phyloP scores from a whole-genome alignment of 176 grass and related monocot genomes.

The Tuctoria greenei region DNA sequence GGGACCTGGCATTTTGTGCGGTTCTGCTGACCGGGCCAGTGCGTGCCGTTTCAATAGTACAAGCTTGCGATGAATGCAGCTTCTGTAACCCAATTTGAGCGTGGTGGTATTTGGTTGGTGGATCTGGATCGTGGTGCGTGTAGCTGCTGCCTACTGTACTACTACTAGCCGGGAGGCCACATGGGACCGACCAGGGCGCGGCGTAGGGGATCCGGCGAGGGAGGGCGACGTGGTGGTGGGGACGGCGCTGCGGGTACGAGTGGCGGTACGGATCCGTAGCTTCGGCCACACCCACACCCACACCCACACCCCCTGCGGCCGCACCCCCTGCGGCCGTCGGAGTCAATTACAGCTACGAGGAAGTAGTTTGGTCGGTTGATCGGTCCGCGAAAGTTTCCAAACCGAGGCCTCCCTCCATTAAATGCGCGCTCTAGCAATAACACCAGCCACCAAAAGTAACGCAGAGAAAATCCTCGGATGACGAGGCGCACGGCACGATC shows the following conservation, averaged over 20 bases:
- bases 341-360: background rate
- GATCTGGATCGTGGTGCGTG: background rate
- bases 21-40: background rate
- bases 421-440: background rate
- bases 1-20: background rate
- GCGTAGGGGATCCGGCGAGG: background rate
- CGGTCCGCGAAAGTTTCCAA: background rate
- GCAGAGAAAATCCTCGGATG: no score
- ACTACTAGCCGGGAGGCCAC: no score
- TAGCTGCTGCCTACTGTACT: no score
- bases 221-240: background rate
- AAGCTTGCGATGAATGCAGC: background rate
- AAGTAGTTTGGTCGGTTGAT: background rate
- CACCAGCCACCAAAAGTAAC: background rate
- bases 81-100: background rate
- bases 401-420: background rate
- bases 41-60: background rate
- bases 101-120: background rate
- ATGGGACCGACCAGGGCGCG: no score
- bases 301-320: no score
- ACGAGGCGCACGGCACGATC: no score
- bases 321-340: background rate
- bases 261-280: conserved; percentile 51
- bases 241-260: conserved; percentile 20
- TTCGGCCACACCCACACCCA: conserved; percentile 5